phyloP scores from a whole-genome alignment of 2,329 filamentous ascomycete genomes.

The Ophiocordyceps sinensis region DNA sequence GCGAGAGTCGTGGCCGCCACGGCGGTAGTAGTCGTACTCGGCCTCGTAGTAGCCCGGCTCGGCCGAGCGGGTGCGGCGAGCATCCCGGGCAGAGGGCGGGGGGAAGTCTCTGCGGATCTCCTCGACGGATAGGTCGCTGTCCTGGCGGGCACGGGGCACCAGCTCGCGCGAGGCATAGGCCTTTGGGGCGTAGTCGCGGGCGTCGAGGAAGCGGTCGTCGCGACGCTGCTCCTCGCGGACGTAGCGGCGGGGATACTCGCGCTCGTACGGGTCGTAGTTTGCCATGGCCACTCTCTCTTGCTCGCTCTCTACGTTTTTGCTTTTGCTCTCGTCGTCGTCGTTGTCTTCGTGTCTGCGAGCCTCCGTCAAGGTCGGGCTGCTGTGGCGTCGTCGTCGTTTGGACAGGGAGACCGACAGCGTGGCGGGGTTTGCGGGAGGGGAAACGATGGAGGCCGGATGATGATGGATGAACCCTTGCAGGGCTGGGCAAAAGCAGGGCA shows the following conservation, averaged over 20 bases:
- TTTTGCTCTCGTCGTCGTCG: background rate
- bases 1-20: conserved; percentile 34
- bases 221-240: conserved; percentile 40
- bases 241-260: conserved; percentile 34
- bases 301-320: background rate
- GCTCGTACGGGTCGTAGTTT: conserved; percentile 41
- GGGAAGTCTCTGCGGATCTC: conserved; percentile 77
- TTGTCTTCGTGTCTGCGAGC: background rate
- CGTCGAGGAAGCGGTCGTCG: conserved; percentile 37
- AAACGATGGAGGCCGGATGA: no score
- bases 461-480: no score
- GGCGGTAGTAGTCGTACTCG: conserved; percentile 24
- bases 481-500: no score
- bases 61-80: conserved; percentile 49
- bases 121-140: conserved; percentile 63
- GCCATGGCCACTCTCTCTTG: conserved; percentile 13
- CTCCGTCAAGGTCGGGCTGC: background rate
- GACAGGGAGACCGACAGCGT: no score
- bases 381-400: background rate
- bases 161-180: conserved; percentile 35
- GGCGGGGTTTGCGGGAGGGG: no score
- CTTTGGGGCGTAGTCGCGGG: conserved; percentile 31
- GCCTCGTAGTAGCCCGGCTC: conserved; percentile 46
- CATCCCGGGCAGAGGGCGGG: conserved; percentile 41
- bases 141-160: conserved; percentile 48